These are phyloP conservation scores for Kandelia obovata DNA, from an alignment of 345 rosid genomes.

Conservation along the genomic window DNA sequence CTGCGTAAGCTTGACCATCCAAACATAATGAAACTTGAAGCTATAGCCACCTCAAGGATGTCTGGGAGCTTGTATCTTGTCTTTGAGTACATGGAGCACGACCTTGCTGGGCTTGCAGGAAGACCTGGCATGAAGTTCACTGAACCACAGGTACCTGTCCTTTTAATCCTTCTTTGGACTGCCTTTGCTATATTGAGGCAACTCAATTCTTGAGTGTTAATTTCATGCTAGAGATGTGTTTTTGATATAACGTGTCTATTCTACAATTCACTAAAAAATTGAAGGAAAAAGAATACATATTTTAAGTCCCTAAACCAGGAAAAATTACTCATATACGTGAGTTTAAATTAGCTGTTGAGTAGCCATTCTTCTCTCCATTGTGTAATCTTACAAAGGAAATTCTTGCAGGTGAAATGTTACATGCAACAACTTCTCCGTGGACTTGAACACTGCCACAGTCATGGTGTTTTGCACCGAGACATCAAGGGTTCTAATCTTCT, in stretches of 20 bases:
- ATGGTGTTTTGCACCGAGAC: conserved; percentile 81
- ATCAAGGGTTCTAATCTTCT: conserved; percentile 90
- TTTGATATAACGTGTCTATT: too few species aligned
- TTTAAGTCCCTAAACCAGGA: too few species aligned
- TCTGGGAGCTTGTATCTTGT: conserved; percentile 78
- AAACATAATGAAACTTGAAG: conserved; percentile 82
- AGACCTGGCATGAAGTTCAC: conserved; percentile 70
- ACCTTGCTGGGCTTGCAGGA: conserved; percentile 77
- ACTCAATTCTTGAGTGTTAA: too few species aligned
- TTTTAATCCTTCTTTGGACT: background rate
- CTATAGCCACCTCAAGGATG: conserved; percentile 70
- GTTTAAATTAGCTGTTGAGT: too few species aligned
- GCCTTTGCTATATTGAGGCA: too few species aligned
- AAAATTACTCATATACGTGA: too few species aligned
- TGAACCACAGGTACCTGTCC: conserved; percentile 63
- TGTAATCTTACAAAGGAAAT: background rate
- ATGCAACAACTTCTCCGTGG: conserved; percentile 72
- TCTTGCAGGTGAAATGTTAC: conserved; percentile 69
- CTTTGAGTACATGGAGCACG: conserved; percentile 96
- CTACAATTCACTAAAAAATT: too few species aligned
- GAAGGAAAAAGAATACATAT: too few species aligned
- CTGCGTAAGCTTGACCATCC: conserved; percentile 81
- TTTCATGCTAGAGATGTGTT: too few species aligned
- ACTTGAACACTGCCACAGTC: conserved; percentile 86
- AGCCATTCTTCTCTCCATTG: background rate